Percentiles rank a stretch among this genome's conserved stretches.
Conservation (phyloP, 805 yeast genomes). For the Metschnikowia colocasiae region DNA sequence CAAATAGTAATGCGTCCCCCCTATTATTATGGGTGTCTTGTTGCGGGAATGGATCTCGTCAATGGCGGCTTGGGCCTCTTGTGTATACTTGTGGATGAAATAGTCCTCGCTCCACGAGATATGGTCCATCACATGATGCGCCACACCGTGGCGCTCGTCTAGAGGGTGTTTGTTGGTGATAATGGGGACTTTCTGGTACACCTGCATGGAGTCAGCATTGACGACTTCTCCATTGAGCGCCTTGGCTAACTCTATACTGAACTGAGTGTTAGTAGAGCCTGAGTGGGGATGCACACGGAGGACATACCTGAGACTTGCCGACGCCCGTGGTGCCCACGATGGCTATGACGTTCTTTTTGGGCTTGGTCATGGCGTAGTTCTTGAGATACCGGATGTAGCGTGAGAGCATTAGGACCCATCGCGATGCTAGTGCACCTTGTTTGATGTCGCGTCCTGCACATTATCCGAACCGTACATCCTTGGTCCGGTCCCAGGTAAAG, state of each 20-base stretch:
- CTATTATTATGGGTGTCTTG: constrained; percentile 82
- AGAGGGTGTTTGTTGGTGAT: constrained; percentile 93
- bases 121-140: constrained; percentile 88
- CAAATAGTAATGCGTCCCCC: constrained; percentile 93
- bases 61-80: constrained; percentile 63
- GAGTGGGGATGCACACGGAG: not conserved
- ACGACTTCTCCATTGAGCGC: constrained; percentile 81
- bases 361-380: constrained; percentile 28
- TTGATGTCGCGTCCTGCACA: not conserved
- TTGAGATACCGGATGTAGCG: constrained; percentile 19
- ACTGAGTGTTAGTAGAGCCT: constrained; percentile 26
- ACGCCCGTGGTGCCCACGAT: constrained; percentile 95
- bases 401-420: constrained; percentile 11
- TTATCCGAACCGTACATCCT: constrained; percentile 1
- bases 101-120: constrained; percentile 78
- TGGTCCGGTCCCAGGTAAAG: constrained; percentile 2
- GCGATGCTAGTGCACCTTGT: not conserved
- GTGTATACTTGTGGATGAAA: constrained; percentile 70
- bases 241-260: constrained; percentile 74
- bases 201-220: constrained; percentile 97
- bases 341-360: constrained; percentile 47
- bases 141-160: constrained; percentile 65
- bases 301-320: constrained; percentile 76
- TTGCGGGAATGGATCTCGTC: constrained; percentile 62
- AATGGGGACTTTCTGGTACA: constrained; percentile 66